A percentile compares a stretch with the other conserved stretches of the same genome.
Conservation (phyloP, 345 rosid species). For the Anastatica hierochuntica region DNA sequence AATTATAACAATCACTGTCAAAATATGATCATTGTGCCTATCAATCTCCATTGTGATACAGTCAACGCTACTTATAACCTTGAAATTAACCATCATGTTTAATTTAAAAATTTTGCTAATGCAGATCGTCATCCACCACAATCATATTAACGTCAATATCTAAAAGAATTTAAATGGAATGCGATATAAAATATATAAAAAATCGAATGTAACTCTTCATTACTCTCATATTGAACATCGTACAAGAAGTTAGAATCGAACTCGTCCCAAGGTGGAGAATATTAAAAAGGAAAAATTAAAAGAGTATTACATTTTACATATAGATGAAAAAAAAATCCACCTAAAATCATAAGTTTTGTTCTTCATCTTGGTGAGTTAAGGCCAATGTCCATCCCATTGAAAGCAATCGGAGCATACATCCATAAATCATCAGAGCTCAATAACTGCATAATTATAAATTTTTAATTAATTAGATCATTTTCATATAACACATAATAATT, state of each 20-base stretch:
- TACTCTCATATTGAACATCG: no score
- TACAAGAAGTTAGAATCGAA: neutral
- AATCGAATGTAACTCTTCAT: no score
- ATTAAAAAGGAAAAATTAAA: neutral
- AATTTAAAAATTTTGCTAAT: no score
- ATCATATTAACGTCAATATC: no score
- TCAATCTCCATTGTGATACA: no score
- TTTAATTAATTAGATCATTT: neutral
- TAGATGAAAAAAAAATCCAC: constrained; percentile 5
- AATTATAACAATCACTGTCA: no score
- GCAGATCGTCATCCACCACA: no score
- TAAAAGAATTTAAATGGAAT: no score
- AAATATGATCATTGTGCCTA: no score
- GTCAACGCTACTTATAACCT: no score
- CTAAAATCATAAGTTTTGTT: neutral
- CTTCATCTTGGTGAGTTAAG: constrained; percentile 25
- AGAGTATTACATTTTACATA: constrained; percentile 16
- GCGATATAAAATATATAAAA: no score
- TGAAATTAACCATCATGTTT: no score
- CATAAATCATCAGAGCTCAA: constrained; percentile 82
- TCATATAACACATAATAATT: neutral
- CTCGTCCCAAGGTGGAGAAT: neutral
- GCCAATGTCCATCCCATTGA: constrained; percentile 74
- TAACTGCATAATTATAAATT: constrained; percentile 30
- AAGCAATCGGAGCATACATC: constrained; percentile 93